Conservation (phyloP, 1,284 basidiomycete genomes). For the Pisolithus thermaeus region DNA sequence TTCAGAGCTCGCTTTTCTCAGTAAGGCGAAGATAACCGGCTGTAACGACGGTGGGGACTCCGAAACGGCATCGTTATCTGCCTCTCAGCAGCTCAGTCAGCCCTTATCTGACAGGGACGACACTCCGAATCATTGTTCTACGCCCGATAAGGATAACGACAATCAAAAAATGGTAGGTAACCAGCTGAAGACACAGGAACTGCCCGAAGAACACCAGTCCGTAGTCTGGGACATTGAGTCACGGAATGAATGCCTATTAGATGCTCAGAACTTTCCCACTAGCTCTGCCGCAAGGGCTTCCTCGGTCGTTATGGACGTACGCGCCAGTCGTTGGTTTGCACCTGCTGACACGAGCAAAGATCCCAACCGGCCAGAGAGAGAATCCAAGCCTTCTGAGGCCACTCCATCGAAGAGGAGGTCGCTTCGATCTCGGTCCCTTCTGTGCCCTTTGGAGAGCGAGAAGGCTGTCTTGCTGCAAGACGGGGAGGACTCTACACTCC, state of each 20-base stretch:
- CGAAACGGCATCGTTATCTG: slow-evolving; percentile 1
- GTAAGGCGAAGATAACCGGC: slow-evolving; percentile 16
- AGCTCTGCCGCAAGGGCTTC: slow-evolving; percentile 8
- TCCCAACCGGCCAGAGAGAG: background rate
- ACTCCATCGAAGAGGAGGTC: background rate
- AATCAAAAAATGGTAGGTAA: background rate
- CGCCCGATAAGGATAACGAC: slow-evolving; percentile 2
- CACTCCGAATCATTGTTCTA: slow-evolving; percentile 1
- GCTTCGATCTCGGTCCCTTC: background rate
- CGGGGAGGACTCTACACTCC: slow-evolving; percentile 33
- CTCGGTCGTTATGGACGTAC: slow-evolving; percentile 20
- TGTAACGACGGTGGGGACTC: slow-evolving; percentile 3
- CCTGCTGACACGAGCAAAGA: background rate
- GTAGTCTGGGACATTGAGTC: slow-evolving; percentile 65
- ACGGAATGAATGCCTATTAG: slow-evolving; percentile 28
- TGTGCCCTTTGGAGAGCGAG: background rate
- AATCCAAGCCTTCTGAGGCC: background rate
- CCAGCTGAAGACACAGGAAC: background rate
- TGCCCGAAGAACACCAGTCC: slow-evolving; percentile 32
- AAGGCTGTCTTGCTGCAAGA: background rate
- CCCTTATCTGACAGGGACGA: background rate
- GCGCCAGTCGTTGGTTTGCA: slow-evolving; percentile 18
- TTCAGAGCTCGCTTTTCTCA: slow-evolving; percentile 49
- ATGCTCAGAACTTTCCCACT: slow-evolving; percentile 10
- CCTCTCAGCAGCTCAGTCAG: background rate